Conservation (phyloP, 1,284 basidiomycete genomes). For the Ganoderma resinaceum region DNA sequence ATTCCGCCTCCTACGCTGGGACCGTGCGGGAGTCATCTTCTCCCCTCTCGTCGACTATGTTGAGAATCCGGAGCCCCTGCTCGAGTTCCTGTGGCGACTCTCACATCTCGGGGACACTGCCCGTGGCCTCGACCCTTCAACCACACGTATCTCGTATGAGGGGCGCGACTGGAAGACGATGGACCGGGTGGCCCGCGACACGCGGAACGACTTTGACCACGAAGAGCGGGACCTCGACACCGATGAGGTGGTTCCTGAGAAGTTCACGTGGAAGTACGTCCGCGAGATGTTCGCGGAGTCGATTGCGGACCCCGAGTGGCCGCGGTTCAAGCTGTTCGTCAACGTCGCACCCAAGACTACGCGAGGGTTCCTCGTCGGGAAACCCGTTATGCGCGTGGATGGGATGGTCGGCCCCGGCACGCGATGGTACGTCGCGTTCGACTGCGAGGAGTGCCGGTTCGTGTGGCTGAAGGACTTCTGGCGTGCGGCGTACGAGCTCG, state of each 20-base stretch:
- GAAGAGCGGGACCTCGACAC: neutral
- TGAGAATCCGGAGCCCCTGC: neutral
- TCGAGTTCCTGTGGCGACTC: slow-evolving; percentile 14
- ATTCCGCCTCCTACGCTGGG: slow-evolving; percentile 20
- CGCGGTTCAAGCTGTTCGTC: slow-evolving; percentile 4
- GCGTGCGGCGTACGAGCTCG: neutral
- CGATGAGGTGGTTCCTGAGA: neutral
- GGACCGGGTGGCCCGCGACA: neutral
- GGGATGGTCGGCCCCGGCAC: slow-evolving; percentile 4
- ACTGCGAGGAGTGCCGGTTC: neutral
- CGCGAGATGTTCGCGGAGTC: neutral
- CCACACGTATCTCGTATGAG: neutral
- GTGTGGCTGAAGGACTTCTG: slow-evolving; percentile 15
- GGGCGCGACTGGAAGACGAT: neutral
- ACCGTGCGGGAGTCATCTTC: slow-evolving; percentile 11
- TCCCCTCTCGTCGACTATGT: slow-evolving; percentile 17
- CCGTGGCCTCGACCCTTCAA: slow-evolving; percentile 18
- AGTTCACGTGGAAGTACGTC: neutral
- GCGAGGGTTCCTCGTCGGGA: slow-evolving; percentile 8
- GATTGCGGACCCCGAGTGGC: neutral
- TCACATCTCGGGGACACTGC: neutral
- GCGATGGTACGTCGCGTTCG: slow-evolving; percentile 6
- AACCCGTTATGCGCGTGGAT: neutral
- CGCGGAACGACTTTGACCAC: neutral
- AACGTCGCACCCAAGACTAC: neutral